Percentiles rank a stretch among this genome's conserved stretches.
Conservation (phyloP, 2,329 filamentous ascomycete genomes). For the Sarocladium strictum region DNA sequence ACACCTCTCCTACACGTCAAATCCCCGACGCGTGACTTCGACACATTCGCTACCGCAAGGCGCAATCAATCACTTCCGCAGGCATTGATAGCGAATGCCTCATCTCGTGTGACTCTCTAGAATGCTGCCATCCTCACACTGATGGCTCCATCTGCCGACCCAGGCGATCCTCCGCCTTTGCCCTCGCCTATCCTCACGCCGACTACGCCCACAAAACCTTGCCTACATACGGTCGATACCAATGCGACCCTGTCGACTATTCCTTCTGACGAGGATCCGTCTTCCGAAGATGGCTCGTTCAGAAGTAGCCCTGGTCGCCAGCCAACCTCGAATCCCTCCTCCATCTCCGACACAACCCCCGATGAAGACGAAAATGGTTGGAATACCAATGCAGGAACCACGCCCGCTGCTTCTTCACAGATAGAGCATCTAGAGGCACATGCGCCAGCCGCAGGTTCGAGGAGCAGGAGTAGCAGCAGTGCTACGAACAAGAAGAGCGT, state of each 20-base stretch:
- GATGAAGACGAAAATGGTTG: constrained; percentile 8
- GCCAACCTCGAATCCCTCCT: constrained; percentile 21
- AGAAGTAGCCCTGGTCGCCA: constrained; percentile 17
- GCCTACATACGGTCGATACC: not conserved
- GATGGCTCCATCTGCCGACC: constrained; percentile 9
- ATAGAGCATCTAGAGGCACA: not conserved
- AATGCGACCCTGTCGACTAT: constrained; percentile 10
- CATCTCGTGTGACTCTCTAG: not conserved
- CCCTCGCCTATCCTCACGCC: constrained; percentile 9
- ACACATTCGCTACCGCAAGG: no score
- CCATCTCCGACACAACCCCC: constrained; percentile 20
- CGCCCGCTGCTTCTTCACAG: constrained; percentile 9
- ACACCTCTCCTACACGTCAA: not conserved
- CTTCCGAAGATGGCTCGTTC: constrained; percentile 23
- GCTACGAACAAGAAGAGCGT: constrained; percentile 21
- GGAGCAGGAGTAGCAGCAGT: constrained; percentile 21
- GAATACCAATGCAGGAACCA: not conserved
- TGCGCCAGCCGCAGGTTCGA: constrained; percentile 11
- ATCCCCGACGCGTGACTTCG: not conserved
- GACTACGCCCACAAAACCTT: constrained; percentile 1
- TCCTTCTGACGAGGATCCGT: constrained; percentile 25
- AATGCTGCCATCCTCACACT: not conserved
- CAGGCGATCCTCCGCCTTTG: constrained; percentile 3
- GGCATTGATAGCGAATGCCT: not conserved
- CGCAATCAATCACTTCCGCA: no score